Evolutionary conservation across 257 asterid genomes (phyloP).

Genomic region (Fraxinus pennsylvanica): DNA sequence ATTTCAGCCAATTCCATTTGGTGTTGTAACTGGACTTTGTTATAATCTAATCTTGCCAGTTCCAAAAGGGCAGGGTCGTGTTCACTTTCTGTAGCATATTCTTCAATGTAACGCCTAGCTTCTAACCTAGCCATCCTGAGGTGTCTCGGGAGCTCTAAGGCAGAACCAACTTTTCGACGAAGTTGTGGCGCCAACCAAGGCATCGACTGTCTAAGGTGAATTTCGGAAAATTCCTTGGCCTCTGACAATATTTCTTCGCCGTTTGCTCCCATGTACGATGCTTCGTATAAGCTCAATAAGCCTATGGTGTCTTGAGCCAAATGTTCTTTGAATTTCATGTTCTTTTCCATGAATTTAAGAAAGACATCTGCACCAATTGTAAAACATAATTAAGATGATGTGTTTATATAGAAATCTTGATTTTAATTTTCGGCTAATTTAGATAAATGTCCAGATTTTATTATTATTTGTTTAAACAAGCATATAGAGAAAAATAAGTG

Average conservation of each 20-base stretch:
- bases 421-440: too few relatives aligned
- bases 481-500: too few relatives aligned
- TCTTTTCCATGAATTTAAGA: slow-evolving; percentile 42
- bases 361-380: slow-evolving; percentile 43
- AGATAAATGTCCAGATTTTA: too few relatives aligned
- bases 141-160: slow-evolving; percentile 63
- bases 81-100: slow-evolving; percentile 34
- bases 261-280: slow-evolving; percentile 51
- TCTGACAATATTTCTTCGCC: slow-evolving; percentile 51
- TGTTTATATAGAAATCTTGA: not conserved
- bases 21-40: slow-evolving; percentile 55
- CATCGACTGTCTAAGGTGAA: slow-evolving; percentile 30
- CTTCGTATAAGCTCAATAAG: slow-evolving; percentile 61
- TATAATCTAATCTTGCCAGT: slow-evolving; percentile 55
- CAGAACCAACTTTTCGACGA: slow-evolving; percentile 29
- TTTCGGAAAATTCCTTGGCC: slow-evolving; percentile 44
- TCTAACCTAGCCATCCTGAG: slow-evolving; percentile 65
- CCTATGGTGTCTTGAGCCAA: slow-evolving; percentile 43
- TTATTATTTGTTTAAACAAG: not conserved
- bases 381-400: not conserved
- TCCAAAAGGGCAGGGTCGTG: slow-evolving; percentile 37
- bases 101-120: slow-evolving; percentile 49
- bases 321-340: slow-evolving; percentile 44
- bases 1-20: slow-evolving; percentile 59
- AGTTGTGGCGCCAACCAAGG: slow-evolving; percentile 20